Base-by-base conservation (phyloP, 2,329 filamentous ascomycete genomes). In the Penicillium sp. region DNA sequence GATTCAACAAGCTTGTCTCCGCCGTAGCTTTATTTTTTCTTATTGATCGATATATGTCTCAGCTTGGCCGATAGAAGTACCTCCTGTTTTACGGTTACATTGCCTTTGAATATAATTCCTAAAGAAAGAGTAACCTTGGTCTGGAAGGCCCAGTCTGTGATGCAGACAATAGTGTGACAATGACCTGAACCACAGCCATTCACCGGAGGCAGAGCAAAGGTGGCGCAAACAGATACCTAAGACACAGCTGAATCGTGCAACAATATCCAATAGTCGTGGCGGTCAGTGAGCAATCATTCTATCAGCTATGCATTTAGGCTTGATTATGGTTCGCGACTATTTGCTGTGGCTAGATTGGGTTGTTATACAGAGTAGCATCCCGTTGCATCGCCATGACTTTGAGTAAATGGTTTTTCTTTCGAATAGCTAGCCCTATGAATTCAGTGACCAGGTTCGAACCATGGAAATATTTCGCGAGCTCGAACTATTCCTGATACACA, bases 21-120 rank as follows among this genome's bases (percentile, higher is more conserved):
- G 35, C 8, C 38, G 12, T 41, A 17, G 23, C 44, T 45, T 15
- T 15, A 21, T 19, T 27, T 33, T 39, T 23, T 9, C 21, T 12
- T 12, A 47, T 47, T 41, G 41, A 44, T 55, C 31, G 19, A 55
- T 44, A 52, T 35, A 51, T 61, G 49, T 60, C 58, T 65, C 57
- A 19, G 47, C 19, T 51, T 50, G 36, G 51, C 23, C 15, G 27
- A 45, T 31, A 33, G n/a, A 43, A 36, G 35, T 33, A 3, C 35
- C 12, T 19, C 29, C 35, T 57, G 57, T 49, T 64, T 21, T 48
- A 60, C 53, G 44, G 61, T 66, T 66, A 64, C 64, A 66, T 66
- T 56, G 41, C 23, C 13, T 39, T 10, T 35, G 3, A 29, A 44
- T 29, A 50, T 53, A 49, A 36, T 42, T 29, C 12, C 15, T 41